Evolutionary conservation across 148 eudicot genomes (phyloP), one percentile per base, ranked within the genome.

Genomic region (Chenopodium formosanum): DNA sequence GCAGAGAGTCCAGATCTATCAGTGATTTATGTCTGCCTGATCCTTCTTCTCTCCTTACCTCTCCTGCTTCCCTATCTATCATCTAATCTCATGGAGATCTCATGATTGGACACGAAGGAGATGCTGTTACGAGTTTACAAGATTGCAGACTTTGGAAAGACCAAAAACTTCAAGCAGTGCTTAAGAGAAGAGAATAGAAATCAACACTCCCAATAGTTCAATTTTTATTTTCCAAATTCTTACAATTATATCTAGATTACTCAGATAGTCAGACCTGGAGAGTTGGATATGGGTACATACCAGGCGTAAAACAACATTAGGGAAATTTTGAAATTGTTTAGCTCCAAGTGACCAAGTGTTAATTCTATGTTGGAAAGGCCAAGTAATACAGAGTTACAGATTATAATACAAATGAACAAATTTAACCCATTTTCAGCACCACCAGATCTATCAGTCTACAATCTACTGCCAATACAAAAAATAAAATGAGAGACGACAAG

Each of bases 11-110:
- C 12, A 12, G 12, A 65, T 23, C 69, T 65, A 23, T 65, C 14
- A 25, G 25, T 63, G 67, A 29, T n/a, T 67, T 5, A 17, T n/a
- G 64, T 60, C 37, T 52, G 37, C 60, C 7, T 20, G 20, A 52
- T 29, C 22, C 65, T 53, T 27, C 56, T 50, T 52, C 17, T 27
- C 62, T 5, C 11, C 37, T 74, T 2, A 14, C 22, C 63, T 29
- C 20, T 65, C 25, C 29, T 62, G 23, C 68, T 60, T 74, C 69
- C 69, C n/a, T 23, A 76, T 31, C 79, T 58, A 76, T 13, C 52
- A 19, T 22, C 19, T 20, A 62, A 62, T n/a, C 20, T 63, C 44
- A 23, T 19, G 32, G 40, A 32, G 23, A 5, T 31, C 44, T 68
- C 48, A 29, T 78, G 34, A 27, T 25, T 52, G 63, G 27, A 66